Base-by-base conservation (phyloP, 805 yeast species). In the Yamadazyma paraphyllophila region DNA sequence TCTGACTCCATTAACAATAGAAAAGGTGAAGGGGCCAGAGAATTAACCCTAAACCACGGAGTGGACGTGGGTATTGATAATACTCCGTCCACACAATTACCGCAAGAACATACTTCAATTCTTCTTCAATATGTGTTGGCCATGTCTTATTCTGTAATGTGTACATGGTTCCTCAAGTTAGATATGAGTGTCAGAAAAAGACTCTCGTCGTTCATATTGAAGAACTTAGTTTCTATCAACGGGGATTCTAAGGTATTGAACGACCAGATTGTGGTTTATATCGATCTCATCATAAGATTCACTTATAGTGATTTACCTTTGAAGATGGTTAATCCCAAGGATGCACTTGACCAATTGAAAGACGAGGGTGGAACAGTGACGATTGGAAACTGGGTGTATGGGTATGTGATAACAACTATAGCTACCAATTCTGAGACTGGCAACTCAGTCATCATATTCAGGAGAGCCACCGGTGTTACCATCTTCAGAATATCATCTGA, bases 151-250 rank as follows among this genome's bases (percentile, higher is more conserved):
- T 75, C 73, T 39, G 85, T 87, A 2, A 78, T 89, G 20, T 69
- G 84, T 1, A 73, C 76, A 36, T 86, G 95, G 91, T 88, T 82
- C 52, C 63, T 88, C 54, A 78, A 82, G 45, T 75, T 88, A 59
- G 73, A 74, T 13, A 48, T 83, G 48, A 65, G 64, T n/a, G 82
- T 82, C 40, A 71, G 96, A 36, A 73, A 74, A 41, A 70, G 73
- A 31, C 55, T 88, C 31, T 78, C 85, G 1, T 75, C 88, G 2
- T 89, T 80, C 55, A 72, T 89, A 10, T 72, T 81, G 32, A 76
- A 79, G 46, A 81, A 80, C 50, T 53, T 65, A 2, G 65, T 63
- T 17, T 50, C 62, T 7, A 52, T 59, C 15, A 57, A 46, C 33
- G 14, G 55, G 4, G 48, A 63, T 14, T 51, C 52, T 14, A 52